A percentile compares a stretch with the other conserved stretches of the same genome.
Evolutionary conservation across 306 rosid genomes (phyloP).

Genomic region (Cicer bijugum): DNA sequence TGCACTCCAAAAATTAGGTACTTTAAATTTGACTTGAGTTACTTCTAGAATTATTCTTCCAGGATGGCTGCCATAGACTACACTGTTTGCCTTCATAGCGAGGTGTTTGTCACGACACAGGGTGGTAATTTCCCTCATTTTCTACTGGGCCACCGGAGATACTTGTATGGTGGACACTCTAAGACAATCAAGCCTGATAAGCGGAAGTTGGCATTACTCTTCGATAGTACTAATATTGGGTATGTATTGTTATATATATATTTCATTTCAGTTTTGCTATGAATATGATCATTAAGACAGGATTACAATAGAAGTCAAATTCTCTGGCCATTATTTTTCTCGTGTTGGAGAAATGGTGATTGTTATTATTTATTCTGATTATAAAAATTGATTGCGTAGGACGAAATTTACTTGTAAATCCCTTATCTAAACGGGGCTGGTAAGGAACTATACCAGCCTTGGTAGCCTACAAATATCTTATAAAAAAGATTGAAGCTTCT

Average conservation of each 20-base stretch:
- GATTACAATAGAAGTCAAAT: background rate
- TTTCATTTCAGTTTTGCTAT: conserved; percentile 19
- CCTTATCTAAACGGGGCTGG: background rate
- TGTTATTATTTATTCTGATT: background rate
- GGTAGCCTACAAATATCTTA: conserved; percentile 21
- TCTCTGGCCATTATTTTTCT: background rate
- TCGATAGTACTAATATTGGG: conserved; percentile 87
- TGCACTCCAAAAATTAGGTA: conserved; percentile 17
- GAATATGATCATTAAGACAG: background rate
- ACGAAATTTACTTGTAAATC: background rate
- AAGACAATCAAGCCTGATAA: conserved; percentile 97
- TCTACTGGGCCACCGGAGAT: conserved; percentile 92
- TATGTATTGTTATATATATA: conserved; percentile 45
- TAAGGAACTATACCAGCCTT: conserved; percentile 21
- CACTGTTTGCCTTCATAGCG: conserved; percentile 96
- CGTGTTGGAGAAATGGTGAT: background rate
- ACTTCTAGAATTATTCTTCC: conserved; percentile 86
- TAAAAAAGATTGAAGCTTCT: conserved; percentile 4
- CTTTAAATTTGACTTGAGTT: conserved; percentile 55
- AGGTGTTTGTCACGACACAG: conserved; percentile 98
- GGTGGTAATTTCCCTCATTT: conserved; percentile 99
- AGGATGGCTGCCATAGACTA: conserved; percentile 99
- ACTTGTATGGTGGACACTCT: conserved; percentile 90
- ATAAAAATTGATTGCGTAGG: background rate
- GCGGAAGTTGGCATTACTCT: conserved; percentile 82